Base-by-base conservation (phyloP, 2,329 filamentous ascomycete genomes). In the Claviceps spartinae region DNA sequence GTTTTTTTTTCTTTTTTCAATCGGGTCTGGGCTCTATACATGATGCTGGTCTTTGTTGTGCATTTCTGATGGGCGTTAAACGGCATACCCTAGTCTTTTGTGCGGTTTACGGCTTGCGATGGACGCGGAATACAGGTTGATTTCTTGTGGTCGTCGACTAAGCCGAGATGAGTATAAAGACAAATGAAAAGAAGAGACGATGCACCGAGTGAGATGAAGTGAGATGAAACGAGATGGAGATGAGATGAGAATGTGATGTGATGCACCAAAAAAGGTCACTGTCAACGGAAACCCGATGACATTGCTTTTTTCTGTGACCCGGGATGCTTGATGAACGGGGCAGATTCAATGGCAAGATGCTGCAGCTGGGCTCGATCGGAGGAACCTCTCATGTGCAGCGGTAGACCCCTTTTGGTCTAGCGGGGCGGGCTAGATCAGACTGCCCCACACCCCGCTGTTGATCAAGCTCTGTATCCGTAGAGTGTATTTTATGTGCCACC, bases 1-100 rank as follows among this genome's bases (percentile, higher is more conserved):
- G 2, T 6, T 9, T 20, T 51, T 20, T 51, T 20, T 18, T 18
- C 14, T 24, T 7, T 34, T 14, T 2, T 16, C 30, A 26, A 43
- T 20, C 9, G 30, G 9, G 8, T 13, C 44, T 45, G 26, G 44
- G 5, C 20, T 26, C 38, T 45, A 26, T 22, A 38, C 34, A 51
- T 40, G 47, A 47, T 54, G 49, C 20, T 41, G 44, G 45, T 38
- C 50, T 56, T 48, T 24, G 51, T 57, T 56, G 55, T 63, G 62
- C 63, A 65, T 65, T 65, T 65, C 61, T 57, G 55, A 56, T 53
- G 65, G 64, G 63, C 63, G 65, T 63, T 57, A 48, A 52, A 63
- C 56, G 50, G 57, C 63, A 65, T 65, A 66, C 63, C 63, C 61
- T 43, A 54, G 50, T 58, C 52, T 54, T 55, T 50, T 54, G 52